Percentiles rank a stretch among this genome's conserved stretches.
These are phyloP conservation scores for Phytophthora tubulina DNA, from an alignment of 352 stramenopile species.

Conservation along the genomic window DNA sequence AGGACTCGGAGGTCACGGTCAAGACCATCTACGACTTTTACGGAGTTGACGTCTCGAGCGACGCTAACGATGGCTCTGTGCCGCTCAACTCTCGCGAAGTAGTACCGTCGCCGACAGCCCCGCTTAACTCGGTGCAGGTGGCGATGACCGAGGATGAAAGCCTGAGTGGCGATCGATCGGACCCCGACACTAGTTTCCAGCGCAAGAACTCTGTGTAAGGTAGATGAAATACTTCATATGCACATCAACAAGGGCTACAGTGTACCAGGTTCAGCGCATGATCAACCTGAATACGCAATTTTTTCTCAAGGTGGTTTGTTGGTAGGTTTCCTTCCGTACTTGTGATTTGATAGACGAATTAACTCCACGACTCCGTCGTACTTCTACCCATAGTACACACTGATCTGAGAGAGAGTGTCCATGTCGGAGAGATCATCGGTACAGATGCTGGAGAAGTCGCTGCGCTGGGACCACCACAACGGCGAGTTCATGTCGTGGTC, in stretches of 20 bases:
- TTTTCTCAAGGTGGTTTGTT: not conserved
- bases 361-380: not conserved
- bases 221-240: conserved; percentile 35
- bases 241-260: conserved; percentile 21
- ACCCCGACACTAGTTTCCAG: conserved; percentile 51
- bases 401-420: conserved; percentile 61
- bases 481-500: conserved; percentile 44
- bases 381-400: conserved; percentile 38
- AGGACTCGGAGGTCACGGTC: conserved; percentile 68
- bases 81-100: conserved; percentile 31
- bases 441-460: conserved; percentile 57
- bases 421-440: conserved; percentile 71
- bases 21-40: conserved; percentile 81
- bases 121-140: conserved; percentile 46
- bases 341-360: conserved; percentile 26
- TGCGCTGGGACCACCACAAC: conserved; percentile 48
- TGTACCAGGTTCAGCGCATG: not conserved
- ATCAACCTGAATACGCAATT: conserved; percentile 19
- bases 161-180: conserved; percentile 41
- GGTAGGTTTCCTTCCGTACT: not conserved
- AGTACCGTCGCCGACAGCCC: conserved; percentile 4
- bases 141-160: conserved; percentile 49
- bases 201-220: conserved; percentile 65
- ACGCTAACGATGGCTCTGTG: conserved; percentile 36
- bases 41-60: conserved; percentile 48